Evolutionary conservation across 192 early-diverging fungal species (phyloP).

Genomic region (Phycomyces nitens): DNA sequence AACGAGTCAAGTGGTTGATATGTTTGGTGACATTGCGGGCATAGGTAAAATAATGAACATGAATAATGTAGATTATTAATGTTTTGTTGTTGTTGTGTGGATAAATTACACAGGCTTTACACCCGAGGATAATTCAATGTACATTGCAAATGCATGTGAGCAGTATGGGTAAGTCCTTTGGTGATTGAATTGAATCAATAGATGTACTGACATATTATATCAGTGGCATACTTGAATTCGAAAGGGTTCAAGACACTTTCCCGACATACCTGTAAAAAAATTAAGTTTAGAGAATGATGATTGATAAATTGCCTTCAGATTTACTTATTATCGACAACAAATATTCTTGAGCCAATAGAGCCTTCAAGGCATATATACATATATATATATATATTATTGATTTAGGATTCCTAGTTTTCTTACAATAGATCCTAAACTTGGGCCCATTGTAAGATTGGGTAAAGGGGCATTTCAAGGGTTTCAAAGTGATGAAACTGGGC

Average conservation of each 20-base stretch:
- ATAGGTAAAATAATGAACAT: slow-evolving; percentile 23
- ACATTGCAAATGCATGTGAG: slow-evolving; percentile 53
- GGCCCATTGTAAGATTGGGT: not conserved
- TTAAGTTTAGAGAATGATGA: no score
- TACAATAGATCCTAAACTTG: no score
- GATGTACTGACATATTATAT: not conserved
- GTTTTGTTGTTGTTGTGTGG: not conserved
- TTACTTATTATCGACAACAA: no score
- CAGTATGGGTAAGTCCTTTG: slow-evolving; percentile 29
- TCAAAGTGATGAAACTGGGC: no score
- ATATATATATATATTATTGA: no score
- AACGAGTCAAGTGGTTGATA: slow-evolving; percentile 58
- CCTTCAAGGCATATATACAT: no score
- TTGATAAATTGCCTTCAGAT: no score
- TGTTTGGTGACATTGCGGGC: slow-evolving; percentile 71
- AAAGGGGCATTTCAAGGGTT: no score
- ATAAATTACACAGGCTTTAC: slow-evolving; percentile 32
- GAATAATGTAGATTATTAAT: not conserved
- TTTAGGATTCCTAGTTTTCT: no score
- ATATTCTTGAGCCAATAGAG: no score
- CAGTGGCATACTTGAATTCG: slow-evolving; percentile 30
- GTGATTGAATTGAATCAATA: not conserved
- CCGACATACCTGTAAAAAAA: slow-evolving; percentile 8
- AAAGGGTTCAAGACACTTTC: slow-evolving; percentile 8
- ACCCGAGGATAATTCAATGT: slow-evolving; percentile 49